These are phyloP conservation scores for Clonostachys rosea DNA, from an alignment of 2,329 filamentous ascomycete species.

Conservation along the genomic window DNA sequence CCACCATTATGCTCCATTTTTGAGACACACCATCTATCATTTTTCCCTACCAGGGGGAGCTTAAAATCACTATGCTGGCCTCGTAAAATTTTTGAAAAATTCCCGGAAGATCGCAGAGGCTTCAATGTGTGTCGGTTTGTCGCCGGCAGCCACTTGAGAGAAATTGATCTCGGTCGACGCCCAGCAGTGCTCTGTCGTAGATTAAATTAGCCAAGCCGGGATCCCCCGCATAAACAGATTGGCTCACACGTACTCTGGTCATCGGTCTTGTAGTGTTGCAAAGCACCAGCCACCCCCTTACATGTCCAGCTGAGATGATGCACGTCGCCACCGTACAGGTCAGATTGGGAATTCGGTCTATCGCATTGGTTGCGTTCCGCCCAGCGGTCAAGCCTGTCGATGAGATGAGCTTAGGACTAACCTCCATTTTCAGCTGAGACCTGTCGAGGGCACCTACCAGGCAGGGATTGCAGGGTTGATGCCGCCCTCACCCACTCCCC, in stretches of 20 bases:
- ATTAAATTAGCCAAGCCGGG: neutral
- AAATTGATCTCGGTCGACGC: constrained; percentile 37
- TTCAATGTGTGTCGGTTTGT: constrained; percentile 33
- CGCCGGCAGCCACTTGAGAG: constrained; percentile 30
- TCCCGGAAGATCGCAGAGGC: constrained; percentile 36
- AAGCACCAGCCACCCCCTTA: constrained; percentile 18
- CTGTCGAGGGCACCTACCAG: constrained; percentile 12
- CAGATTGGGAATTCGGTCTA: constrained; percentile 17
- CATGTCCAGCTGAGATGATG: constrained; percentile 36
- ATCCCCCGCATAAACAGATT: neutral
- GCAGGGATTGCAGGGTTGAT: constrained; percentile 28
- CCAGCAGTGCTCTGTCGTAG: constrained; percentile 31
- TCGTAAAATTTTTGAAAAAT: constrained; percentile 33
- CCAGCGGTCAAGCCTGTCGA: constrained; percentile 32
- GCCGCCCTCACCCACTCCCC: constrained; percentile 35
- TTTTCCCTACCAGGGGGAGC: too few species aligned
- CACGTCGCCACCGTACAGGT: constrained; percentile 29
- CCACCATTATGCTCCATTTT: too few species aligned
- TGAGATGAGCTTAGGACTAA: neutral
- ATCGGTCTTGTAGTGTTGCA: constrained; percentile 40
- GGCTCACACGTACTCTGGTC: constrained; percentile 20
- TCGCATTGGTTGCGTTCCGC: constrained; percentile 30
- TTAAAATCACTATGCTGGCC: constrained; percentile 5
- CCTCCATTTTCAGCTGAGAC: neutral
- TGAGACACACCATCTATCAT: too few species aligned